A percentile compares a stretch with the other conserved stretches of the same genome.
Conservation (phyloP, 768 basidiomycete species). For the Pisolithus orientalis region DNA sequence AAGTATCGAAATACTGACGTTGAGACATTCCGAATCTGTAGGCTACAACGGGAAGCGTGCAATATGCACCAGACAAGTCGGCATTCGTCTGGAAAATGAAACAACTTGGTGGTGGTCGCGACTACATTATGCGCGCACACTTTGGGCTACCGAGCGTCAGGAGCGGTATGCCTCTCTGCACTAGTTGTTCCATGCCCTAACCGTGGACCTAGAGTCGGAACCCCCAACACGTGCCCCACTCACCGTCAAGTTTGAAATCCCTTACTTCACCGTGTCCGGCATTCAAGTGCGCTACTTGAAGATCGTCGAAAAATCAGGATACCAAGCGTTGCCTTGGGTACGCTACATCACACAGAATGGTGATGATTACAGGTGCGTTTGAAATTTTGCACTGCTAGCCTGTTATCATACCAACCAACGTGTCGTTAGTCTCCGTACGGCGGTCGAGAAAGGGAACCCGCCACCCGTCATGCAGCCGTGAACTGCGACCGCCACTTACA, state of each 20-base stretch:
- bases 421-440: slow-evolving; percentile 57
- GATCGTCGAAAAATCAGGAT: slow-evolving; percentile 97
- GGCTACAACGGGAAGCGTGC: slow-evolving; percentile 93
- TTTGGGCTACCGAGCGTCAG: slow-evolving; percentile 94
- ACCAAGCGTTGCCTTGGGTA: slow-evolving; percentile 95
- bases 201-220: slow-evolving; percentile 52
- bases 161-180: slow-evolving; percentile 54
- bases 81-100: slow-evolving; percentile 99
- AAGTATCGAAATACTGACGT: not conserved
- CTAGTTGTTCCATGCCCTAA: slow-evolving; percentile 30
- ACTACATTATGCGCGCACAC: slow-evolving; percentile 97
- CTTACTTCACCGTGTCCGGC: slow-evolving; percentile 96
- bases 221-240: slow-evolving; percentile 78
- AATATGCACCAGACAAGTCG: slow-evolving; percentile 96
- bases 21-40: slow-evolving; percentile 22
- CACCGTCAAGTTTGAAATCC: slow-evolving; percentile 96
- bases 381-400: not conserved
- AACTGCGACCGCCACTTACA: not conserved
- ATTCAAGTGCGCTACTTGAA: slow-evolving; percentile 98
- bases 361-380: slow-evolving; percentile 76
- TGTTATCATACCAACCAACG: not conserved
- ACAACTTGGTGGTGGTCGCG: slow-evolving; percentile 90
- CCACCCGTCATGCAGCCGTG: slow-evolving; percentile 39
- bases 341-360: slow-evolving; percentile 90
- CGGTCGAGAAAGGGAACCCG: slow-evolving; percentile 66